Evolutionary conservation across 768 basidiomycete species (phyloP).

Genomic region (Tylopilus sp.): DNA sequence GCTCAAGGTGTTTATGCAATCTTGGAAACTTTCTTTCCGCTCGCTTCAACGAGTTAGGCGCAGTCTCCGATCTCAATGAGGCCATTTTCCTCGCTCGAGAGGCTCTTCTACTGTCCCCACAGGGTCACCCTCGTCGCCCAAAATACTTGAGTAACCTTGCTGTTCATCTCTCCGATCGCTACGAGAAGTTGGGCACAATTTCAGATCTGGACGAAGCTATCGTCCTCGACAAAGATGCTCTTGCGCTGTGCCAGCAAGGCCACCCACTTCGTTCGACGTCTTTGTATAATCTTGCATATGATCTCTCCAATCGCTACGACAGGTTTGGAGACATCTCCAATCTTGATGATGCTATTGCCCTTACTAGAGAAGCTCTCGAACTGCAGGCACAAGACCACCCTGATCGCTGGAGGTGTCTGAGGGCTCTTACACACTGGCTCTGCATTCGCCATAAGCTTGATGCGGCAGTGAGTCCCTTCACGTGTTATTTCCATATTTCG

Average conservation of each 20-base stretch:
- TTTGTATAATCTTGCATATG: too few species aligned
- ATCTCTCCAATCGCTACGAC: too few species aligned
- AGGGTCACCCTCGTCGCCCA: neutral
- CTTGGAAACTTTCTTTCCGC: too few species aligned
- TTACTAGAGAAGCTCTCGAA: neutral
- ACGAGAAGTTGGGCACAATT: neutral
- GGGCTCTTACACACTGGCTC: neutral
- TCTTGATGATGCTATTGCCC: neutral
- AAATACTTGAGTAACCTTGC: neutral
- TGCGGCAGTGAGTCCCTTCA: neutral
- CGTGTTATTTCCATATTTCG: neutral
- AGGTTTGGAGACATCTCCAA: too few species aligned
- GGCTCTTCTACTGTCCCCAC: too few species aligned
- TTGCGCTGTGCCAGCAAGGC: neutral
- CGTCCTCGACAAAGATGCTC: neutral
- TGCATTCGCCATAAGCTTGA: neutral
- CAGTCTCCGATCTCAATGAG: too few species aligned
- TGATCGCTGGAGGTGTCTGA: neutral
- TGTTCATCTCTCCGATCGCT: neutral
- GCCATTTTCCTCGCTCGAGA: too few species aligned
- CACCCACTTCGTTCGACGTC: neutral
- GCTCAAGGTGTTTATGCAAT: too few species aligned
- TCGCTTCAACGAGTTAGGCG: too few species aligned
- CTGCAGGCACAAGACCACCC: too few species aligned
- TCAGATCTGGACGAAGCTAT: neutral